These are phyloP conservation scores for Pythium folliculosum DNA, from an alignment of 352 stramenopile species.

Conservation along the genomic window DNA sequence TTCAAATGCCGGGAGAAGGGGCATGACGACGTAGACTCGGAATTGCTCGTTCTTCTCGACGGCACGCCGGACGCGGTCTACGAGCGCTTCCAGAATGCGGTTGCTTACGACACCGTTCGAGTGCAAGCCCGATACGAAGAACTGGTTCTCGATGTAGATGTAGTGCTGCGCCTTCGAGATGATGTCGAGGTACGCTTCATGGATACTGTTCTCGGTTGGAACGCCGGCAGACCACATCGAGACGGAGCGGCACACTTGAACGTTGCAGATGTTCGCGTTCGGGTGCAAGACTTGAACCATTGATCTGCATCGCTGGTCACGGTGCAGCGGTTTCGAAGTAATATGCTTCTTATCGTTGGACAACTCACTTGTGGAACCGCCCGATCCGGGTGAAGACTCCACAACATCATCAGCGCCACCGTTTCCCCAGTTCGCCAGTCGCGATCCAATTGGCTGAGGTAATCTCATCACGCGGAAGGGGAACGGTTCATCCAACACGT, in stretches of 20 bases:
- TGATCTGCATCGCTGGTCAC: constrained; percentile 61
- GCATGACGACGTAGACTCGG: constrained; percentile 87
- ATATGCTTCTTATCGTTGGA: constrained; percentile 22
- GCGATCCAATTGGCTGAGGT: constrained; percentile 31
- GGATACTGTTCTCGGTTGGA: constrained; percentile 79
- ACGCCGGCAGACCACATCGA: constrained; percentile 88
- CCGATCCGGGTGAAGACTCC: constrained; percentile 20
- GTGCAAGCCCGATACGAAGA: constrained; percentile 88
- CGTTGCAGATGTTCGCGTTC: constrained; percentile 73
- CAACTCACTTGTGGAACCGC: constrained; percentile 27
- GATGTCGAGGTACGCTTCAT: constrained; percentile 81
- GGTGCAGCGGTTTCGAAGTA: constrained; percentile 15
- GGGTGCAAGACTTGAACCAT: constrained; percentile 71
- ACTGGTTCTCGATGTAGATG: constrained; percentile 94
- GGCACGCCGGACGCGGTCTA: constrained; percentile 79
- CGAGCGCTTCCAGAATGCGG: constrained; percentile 79
- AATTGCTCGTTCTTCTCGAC: constrained; percentile 75
- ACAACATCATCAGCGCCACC: constrained; percentile 2
- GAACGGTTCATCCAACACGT: constrained; percentile 51
- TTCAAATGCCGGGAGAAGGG: constrained; percentile 79
- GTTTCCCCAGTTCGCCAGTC: constrained; percentile 17
- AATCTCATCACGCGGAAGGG: constrained; percentile 56
- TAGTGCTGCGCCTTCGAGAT: constrained; percentile 83
- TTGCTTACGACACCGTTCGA: constrained; percentile 78
- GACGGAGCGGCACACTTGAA: constrained; percentile 84